A percentile compares a stretch with the other conserved stretches of the same genome.
Evolutionary conservation across 2,329 filamentous ascomycete genomes (phyloP).

Genomic region (Colletotrichum spaethianum): DNA sequence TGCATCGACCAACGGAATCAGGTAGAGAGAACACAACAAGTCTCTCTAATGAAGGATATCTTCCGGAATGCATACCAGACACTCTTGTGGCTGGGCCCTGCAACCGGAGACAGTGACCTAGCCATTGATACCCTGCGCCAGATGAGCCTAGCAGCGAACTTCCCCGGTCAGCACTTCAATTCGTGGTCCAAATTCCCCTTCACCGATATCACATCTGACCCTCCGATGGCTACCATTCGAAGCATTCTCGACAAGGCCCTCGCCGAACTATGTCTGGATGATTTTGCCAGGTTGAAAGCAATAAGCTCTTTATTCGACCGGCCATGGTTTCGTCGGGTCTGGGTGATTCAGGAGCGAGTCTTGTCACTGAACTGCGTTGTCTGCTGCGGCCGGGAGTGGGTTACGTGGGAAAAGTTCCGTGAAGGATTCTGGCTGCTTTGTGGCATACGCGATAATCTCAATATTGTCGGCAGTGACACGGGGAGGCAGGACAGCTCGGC

Average conservation of each 20-base stretch:
- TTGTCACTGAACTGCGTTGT: not conserved
- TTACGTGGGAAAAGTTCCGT: not conserved
- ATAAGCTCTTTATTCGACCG: constrained; percentile 3
- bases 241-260: not conserved
- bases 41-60: constrained; percentile 10
- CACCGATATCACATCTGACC: not conserved
- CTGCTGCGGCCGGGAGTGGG: not conserved
- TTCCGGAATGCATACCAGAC: not conserved
- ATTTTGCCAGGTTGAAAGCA: not conserved
- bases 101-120: not conserved
- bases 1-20: constrained; percentile 17
- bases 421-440: constrained; percentile 18
- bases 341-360: constrained; percentile 28
- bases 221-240: not conserved
- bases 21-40: constrained; percentile 3
- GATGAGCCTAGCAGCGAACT: not conserved
- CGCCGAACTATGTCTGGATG: not conserved
- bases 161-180: not conserved
- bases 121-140: constrained; percentile 1
- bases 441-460: constrained; percentile 17
- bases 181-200: constrained; percentile 8
- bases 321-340: constrained; percentile 17
- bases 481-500: constrained; percentile 10
- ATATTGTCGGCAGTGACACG: constrained; percentile 14
- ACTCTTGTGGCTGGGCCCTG: constrained; percentile 9